phyloP scores from a whole-genome alignment of 2,329 filamentous ascomycete species.

The Neonectria punicea region DNA sequence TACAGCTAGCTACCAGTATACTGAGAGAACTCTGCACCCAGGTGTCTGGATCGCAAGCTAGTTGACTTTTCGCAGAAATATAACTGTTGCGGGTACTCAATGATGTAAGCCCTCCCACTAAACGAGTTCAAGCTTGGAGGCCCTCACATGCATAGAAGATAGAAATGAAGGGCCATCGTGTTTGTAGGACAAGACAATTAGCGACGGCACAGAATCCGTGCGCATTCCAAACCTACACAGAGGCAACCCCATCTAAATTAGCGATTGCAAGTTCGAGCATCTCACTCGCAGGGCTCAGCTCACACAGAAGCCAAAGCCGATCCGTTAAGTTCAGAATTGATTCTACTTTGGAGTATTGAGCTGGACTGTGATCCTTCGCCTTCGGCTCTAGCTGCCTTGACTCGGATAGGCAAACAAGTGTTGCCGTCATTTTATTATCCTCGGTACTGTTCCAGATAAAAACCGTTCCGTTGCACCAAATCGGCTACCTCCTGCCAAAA shows the following conservation, averaged over 20 bases:
- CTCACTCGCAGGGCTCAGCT: background rate
- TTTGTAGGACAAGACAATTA: slow-evolving; percentile 16
- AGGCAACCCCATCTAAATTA: background rate
- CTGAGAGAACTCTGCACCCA: background rate
- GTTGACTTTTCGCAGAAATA: background rate
- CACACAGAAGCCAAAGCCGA: slow-evolving; percentile 4
- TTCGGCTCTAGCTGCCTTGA: slow-evolving; percentile 16
- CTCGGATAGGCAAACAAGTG: background rate
- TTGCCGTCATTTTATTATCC: slow-evolving; percentile 3
- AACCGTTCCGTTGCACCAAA: slow-evolving; percentile 5
- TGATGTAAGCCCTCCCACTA: background rate
- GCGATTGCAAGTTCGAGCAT: background rate
- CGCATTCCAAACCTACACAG: background rate
- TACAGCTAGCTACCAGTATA: background rate
- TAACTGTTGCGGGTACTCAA: background rate
- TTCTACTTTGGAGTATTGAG: background rate
- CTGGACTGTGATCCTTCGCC: background rate
- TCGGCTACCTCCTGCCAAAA: background rate
- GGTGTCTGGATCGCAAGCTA: background rate
- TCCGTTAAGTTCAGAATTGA: background rate
- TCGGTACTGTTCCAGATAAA: background rate
- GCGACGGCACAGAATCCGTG: background rate
- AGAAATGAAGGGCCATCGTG: background rate
- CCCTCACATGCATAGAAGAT: background rate
- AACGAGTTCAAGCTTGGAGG: background rate